Evolutionary conservation across 768 basidiomycete genomes (phyloP), one percentile per base, ranked within the genome.

Genomic region (Fomitopsis serialis): DNA sequence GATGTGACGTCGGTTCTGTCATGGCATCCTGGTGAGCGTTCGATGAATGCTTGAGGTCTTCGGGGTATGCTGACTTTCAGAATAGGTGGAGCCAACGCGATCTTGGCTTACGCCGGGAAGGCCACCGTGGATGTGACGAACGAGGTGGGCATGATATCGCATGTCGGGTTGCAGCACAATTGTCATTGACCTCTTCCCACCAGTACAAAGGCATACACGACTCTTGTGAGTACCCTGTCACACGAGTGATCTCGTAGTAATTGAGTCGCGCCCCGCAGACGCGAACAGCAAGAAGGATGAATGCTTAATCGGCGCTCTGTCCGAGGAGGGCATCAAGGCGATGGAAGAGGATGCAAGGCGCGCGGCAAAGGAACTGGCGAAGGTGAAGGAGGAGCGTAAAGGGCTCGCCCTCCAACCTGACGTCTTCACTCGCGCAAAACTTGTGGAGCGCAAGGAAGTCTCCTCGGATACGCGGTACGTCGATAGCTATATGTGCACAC

Each of bases 121-220:
- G 63, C 61, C 12, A 56, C 61, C 0, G 58, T 62, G 3, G 58
- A 60, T 35, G 49, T 54, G 2, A 60, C 61, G 12, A 58, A 50
- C 24, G 54, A 62, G 57, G 61, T 60, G n/a, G 3, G 54, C 12
- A 37, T 34, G n/a, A 15, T 17, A 36, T n/a, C n/a, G 37, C 22
- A 23, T n/a, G 3, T 45, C 25, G 8, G 19, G 23, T 44, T 15
- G 15, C 8, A 15, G 34, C 34, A 45, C 37, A 19, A 8, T 23
- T 45, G 11, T 25, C 24, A 6, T 13, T 15, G 47, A 9, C 22
- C 22, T n/a, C n/a, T n/a, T n/a, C n/a, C n/a, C 0, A 34, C 24
- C 40, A 63, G 61, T 63, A 63, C 45, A 61, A 60, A 29, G 52
- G 55, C 22, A 63, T 63, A 12, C 61, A 63, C 35, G 59, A 61